Evolutionary conservation across 768 basidiomycete genomes (phyloP), one percentile per base, ranked within the genome.

Genomic region (Leccinum subgranulosum): DNA sequence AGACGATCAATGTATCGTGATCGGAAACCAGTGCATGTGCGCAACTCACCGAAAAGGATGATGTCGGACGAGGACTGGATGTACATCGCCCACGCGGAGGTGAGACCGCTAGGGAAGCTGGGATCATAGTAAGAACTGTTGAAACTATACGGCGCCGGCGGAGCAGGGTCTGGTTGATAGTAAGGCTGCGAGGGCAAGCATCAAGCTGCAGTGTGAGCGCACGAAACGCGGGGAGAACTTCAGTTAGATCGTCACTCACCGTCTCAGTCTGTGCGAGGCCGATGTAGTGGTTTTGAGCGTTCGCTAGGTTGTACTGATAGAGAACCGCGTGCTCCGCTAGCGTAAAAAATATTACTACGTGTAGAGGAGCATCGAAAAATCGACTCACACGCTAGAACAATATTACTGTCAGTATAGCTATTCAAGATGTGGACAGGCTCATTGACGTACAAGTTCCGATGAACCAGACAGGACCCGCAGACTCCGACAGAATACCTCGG

Each of bases 391-490:
- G 65, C 65, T 67, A 25, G 41, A 27, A 31, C 8, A 12, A 19
- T 2, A 33, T 0, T 17, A 31, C 17, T 17, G 27, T 67, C 49
- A 66, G 41, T 4, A 31, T 45, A 39, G 9, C 39, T 11, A 27
- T 47, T 25, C 33, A 19, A 17, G 0, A 49, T 41, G 23, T 9
- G 28, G 4, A 36, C 28, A 41, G 3, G 2, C 17, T 29, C 1
- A 36, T 29, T 12, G 9, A 64, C 71, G 47, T 25, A 72, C 70
- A 60, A 28, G 89, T 90, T 28, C 90, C 90, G 60, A 92, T 83
- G 69, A 92, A 60, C 90, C 89, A 91, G 21, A 90, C 87, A 0
- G 90, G 90, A 1, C 90, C 90, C n/a, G 75, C 73, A 4, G 86
- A 87, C 67, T 92, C 83, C 0, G 86, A 87, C 28, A 90, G 75